Evolutionary conservation across 345 rosid genomes (phyloP), one percentile per base, ranked within the genome.

Genomic region (Citrus sp.): DNA sequence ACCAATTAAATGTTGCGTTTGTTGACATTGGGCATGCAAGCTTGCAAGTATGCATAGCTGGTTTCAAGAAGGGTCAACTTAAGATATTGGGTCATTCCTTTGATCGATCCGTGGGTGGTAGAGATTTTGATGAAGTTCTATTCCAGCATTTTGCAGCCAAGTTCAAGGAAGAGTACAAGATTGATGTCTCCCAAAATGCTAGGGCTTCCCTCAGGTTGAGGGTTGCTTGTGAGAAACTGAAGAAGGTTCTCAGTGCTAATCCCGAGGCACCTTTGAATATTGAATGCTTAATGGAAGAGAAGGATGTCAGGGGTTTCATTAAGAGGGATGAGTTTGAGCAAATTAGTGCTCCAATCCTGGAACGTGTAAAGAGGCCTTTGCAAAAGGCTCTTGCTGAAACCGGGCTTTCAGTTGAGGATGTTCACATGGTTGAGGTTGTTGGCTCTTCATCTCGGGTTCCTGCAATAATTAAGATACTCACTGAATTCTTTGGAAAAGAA

Each of bases 41-140:
- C 77, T 87, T 96, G 97, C 99, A 96, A 88, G 98, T 92, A 30
- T 96, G 98, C 84, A 94, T 96, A 85, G 96, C 92, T n/a, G 97
- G 91, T 42, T 94, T 91, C 82, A 94, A 89, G 74, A 94, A 91
- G 67, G 98, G 99, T 12, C 97, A 96, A 68, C 87, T 96, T 19
- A 94, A 88, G 84, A 63, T 96, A 55, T 76, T 96, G 87, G 88
- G 93, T 75, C 99, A 96, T 54, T 83, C 92, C 6, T 96, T 86
- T 77, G 98, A 96, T 77, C 90, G 89, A 18, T 90, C 94, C 2
- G 78, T 96, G 61, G 99, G 99, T 14, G 98, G 99, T 49, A 90
- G 99, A 28, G 99, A 96, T 81, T 94, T 96, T 61, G 99, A 96
- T 80, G 99, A 94, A 76, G 99, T 58, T 78, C 82, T 96, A 32